Evolutionary conservation across 495 filamentous ascomycete genomes (phyloP).

Genomic region (Aspergillus sclerotiicarbonarius): DNA sequence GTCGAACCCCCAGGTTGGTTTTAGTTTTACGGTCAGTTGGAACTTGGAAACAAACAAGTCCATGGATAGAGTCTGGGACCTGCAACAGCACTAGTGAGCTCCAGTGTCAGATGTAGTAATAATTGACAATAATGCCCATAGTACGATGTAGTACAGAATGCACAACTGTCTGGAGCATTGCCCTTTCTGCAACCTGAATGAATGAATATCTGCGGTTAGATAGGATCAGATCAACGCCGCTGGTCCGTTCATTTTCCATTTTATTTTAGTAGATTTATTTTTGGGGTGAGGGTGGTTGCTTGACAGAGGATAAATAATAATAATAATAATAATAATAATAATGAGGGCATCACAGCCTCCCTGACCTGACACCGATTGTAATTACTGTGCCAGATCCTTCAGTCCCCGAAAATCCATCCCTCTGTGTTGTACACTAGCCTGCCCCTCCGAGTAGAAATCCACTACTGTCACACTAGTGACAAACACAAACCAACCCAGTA

Average conservation of each 20-base stretch:
- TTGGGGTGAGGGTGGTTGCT: no score
- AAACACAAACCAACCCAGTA: slow-evolving; percentile 25
- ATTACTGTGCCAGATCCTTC: slow-evolving; percentile 6
- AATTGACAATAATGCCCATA: slow-evolving; percentile 24
- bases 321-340: no score
- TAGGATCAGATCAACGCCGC: no score
- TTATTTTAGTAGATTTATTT: no score
- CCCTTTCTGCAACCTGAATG: slow-evolving; percentile 5
- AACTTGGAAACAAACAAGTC: slow-evolving; percentile 24
- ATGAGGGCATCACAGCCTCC: no score
- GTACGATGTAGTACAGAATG: slow-evolving; percentile 7
- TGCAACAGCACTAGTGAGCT: slow-evolving; percentile 22
- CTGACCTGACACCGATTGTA: not conserved
- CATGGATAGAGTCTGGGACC: slow-evolving; percentile 20
- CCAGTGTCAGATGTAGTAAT: slow-evolving; percentile 28
- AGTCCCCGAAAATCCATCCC: not conserved
- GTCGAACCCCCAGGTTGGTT: not conserved
- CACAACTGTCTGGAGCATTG: slow-evolving; percentile 6
- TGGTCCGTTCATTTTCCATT: no score
- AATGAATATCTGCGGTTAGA: not conserved
- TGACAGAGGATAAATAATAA: no score
- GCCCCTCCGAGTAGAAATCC: slow-evolving; percentile 18
- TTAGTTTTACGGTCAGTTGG: slow-evolving; percentile 16
- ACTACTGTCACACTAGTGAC: slow-evolving; percentile 32
- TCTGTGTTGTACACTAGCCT: slow-evolving; percentile 17